Percentiles rank a stretch among this genome's conserved stretches.
phyloP scores from a whole-genome alignment of 2,329 filamentous ascomycete species.

The Geosmithia flava region DNA sequence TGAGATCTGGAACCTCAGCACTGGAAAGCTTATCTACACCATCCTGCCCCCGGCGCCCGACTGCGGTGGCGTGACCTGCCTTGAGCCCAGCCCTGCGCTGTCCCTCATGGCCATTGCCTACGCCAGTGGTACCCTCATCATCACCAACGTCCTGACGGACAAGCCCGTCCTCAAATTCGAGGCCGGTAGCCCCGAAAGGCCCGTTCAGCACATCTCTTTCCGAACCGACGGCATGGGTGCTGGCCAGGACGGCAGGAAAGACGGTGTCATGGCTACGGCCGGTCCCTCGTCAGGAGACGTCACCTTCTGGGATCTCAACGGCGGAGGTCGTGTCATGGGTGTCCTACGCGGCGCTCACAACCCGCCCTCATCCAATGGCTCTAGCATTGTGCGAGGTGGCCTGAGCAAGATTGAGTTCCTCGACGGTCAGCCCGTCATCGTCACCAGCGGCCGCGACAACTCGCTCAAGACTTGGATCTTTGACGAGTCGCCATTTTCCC shows the following conservation, averaged over 20 bases:
- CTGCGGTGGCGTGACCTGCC: conserved; percentile 72
- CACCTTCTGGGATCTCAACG: conserved; percentile 91
- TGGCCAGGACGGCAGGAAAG: conserved; percentile 70
- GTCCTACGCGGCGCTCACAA: conserved; percentile 82
- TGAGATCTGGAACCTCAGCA: conserved; percentile 96
- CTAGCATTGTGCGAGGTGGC: conserved; percentile 51
- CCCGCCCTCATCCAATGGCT: conserved; percentile 45
- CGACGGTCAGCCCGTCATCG: conserved; percentile 73
- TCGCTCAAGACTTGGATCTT: conserved; percentile 95
- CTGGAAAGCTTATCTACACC: conserved; percentile 81
- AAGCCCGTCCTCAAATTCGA: conserved; percentile 58
- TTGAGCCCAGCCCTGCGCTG: conserved; percentile 74
- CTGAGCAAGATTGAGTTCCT: conserved; percentile 85
- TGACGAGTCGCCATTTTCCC: conserved; percentile 80
- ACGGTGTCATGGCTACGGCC: conserved; percentile 90
- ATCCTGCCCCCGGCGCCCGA: conserved; percentile 63
- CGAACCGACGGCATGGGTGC: conserved; percentile 81
- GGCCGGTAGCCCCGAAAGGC: conserved; percentile 48
- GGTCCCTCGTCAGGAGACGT: conserved; percentile 72
- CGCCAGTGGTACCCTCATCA: conserved; percentile 61
- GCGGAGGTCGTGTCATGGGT: conserved; percentile 75
- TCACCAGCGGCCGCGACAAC: conserved; percentile 88
- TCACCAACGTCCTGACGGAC: conserved; percentile 75
- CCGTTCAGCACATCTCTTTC: conserved; percentile 78
- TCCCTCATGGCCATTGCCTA: conserved; percentile 84